Evolutionary conservation across 768 basidiomycete genomes (phyloP), one percentile per base, ranked within the genome.

Genomic region (Rickenella mellea): DNA sequence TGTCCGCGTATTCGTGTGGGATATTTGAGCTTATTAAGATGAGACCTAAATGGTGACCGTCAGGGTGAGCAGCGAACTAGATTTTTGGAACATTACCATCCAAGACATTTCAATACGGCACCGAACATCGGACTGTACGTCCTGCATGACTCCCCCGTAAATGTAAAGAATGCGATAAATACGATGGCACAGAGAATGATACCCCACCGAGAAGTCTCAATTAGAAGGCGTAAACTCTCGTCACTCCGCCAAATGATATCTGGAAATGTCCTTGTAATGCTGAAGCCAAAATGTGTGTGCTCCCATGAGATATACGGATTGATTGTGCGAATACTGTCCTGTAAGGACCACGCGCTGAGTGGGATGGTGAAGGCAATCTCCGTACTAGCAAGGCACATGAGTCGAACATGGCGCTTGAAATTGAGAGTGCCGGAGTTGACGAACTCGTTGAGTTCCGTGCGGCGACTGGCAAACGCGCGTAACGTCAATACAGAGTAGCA

Each of bases 141-240:
- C 52, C 64, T 69, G 44, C 65, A 60, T 21, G 80, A 76, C 53
- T 82, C 81, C 20, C 69, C 67, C 9, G 72, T 74, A 39, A 80
- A 72, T 2, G 78, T 80, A 51, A 84, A 83, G 64, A 78, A 74
- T 14, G 55, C 57, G 52, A 83, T 83, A 63, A 83, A 83, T 30
- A 73, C 11, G 45, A 80, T 56, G 4, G 74, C 71, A 48, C 69
- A 73, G 27, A 67, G 47, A 6, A 74, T 47, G n/a, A 63, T 50
- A 19, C 62, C 41, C 76, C 76, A 78, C 40, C 77, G 68, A 5
- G n/a, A n/a, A n/a, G n/a, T n/a, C 57, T 63, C 27, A 73, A 35
- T 51, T 78, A 73, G 19, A 71, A 44, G 1, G 54, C 49, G 7
- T 44, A 22, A 1, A 55, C 56, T 3, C 19, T 45, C n/a, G 45